phyloP scores from a whole-genome alignment of 2,329 filamentous ascomycete species.

The Lecanosticta acicola region DNA sequence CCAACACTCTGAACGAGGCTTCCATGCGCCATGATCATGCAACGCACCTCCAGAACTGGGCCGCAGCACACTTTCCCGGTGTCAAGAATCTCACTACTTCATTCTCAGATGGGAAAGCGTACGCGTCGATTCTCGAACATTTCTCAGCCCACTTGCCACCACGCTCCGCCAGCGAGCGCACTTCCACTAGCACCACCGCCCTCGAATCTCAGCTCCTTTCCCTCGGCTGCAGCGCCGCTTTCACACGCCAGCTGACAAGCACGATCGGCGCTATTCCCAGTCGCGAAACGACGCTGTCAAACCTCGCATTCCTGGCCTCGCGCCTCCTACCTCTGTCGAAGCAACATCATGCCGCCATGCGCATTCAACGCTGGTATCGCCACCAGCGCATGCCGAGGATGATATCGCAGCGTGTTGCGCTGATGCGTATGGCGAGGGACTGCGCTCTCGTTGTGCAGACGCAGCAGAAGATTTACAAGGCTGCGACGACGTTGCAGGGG shows the following conservation, averaged over 20 bases:
- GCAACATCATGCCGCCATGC: constrained; percentile 46
- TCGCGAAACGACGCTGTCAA: constrained; percentile 50
- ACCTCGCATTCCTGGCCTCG: constrained; percentile 56
- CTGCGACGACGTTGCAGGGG: constrained; percentile 41
- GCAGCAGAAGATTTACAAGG: constrained; percentile 37
- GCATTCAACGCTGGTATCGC: constrained; percentile 51
- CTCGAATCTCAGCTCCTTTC: constrained; percentile 36
- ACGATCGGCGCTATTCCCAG: constrained; percentile 43
- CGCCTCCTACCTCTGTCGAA: constrained; percentile 50
- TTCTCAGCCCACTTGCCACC: constrained; percentile 45
- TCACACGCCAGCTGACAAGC: constrained; percentile 41
- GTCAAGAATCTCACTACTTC: constrained; percentile 53
- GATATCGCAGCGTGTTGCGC: constrained; percentile 20
- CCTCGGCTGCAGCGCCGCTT: constrained; percentile 40
- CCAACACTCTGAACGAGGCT: not conserved
- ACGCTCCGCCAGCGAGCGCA: not conserved
- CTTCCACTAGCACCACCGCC: not conserved
- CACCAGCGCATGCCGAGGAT: constrained; percentile 1
- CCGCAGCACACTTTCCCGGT: constrained; percentile 37
- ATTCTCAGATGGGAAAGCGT: constrained; percentile 51
- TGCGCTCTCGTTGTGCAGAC: constrained; percentile 45
- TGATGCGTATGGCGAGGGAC: constrained; percentile 41
- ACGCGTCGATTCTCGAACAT: constrained; percentile 52
- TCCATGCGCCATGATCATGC: constrained; percentile 8
- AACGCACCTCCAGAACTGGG: constrained; percentile 52